A percentile compares a stretch with the other conserved stretches of the same genome.
phyloP scores from a whole-genome alignment of 176 grass and related monocot genomes.

The Raddia distichophylla region DNA sequence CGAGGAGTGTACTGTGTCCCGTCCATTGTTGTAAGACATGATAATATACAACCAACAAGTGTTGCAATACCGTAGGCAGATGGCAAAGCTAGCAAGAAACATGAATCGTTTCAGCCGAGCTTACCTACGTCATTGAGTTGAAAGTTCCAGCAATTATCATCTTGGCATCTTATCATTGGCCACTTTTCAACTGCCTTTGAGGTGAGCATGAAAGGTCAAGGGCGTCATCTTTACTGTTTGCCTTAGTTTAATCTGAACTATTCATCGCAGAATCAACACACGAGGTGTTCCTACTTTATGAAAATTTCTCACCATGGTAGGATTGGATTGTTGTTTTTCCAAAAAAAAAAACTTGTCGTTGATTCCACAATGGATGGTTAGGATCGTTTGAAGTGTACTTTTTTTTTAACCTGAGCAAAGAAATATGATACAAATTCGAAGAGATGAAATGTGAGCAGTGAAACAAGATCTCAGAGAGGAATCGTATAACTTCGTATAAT shows the following conservation, averaged over 20 bases:
- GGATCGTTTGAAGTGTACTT: too few species aligned
- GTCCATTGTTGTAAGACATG: not conserved
- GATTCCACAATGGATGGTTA: too few species aligned
- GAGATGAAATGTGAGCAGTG: not conserved
- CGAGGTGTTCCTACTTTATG: too few species aligned
- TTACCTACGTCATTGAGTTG: constrained; percentile 11
- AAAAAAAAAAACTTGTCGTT: too few species aligned
- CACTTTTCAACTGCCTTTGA: constrained; percentile 11
- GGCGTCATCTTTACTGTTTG: not conserved
- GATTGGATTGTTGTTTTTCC: too few species aligned
- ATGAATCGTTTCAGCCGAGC: not conserved
- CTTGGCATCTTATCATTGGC: constrained; percentile 1
- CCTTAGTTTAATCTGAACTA: too few species aligned
- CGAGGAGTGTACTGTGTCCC: not conserved
- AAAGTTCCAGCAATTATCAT: not conserved
- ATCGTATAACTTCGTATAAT: too few species aligned
- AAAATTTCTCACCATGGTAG: too few species aligned
- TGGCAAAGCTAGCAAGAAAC: constrained; percentile 31
- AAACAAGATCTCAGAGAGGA: not conserved
- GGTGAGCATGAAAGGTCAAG: constrained; percentile 21
- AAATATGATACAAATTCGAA: too few species aligned
- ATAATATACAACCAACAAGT: not conserved
- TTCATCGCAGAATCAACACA: too few species aligned
- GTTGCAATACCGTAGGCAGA: constrained; percentile 5
- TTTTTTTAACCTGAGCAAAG: too few species aligned